Conservation (phyloP, 768 basidiomycete genomes). For the Serendipita sp. region DNA sequence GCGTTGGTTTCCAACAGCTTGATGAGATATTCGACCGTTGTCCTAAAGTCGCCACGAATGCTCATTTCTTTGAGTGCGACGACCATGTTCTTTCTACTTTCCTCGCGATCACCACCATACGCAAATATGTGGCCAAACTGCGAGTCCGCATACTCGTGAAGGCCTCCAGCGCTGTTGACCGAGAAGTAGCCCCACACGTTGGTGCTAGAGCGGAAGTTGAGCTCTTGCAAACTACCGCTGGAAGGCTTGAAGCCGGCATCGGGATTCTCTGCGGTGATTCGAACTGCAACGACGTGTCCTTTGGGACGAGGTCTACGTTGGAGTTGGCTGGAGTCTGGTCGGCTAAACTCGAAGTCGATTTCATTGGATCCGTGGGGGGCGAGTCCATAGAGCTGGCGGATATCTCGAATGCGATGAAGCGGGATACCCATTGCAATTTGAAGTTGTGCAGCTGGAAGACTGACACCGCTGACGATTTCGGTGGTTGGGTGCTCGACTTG, state of each 20-base stretch:
- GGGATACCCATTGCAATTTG: slow-evolving; percentile 98
- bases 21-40: slow-evolving; percentile 98
- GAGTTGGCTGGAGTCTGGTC: slow-evolving; percentile 70
- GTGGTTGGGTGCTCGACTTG: slow-evolving; percentile 99
- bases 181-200: slow-evolving; percentile 99
- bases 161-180: slow-evolving; percentile 83
- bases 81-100: slow-evolving; percentile 98
- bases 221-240: slow-evolving; percentile 89
- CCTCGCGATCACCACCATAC: slow-evolving; percentile 88
- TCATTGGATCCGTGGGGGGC: slow-evolving; percentile 76
- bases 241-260: slow-evolving; percentile 99
- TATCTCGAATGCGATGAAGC: slow-evolving; percentile 87
- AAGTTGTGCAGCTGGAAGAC: slow-evolving; percentile 91
- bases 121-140: slow-evolving; percentile 99
- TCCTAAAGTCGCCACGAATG: slow-evolving; percentile 97
- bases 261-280: slow-evolving; percentile 98
- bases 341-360: slow-evolving; percentile 93
- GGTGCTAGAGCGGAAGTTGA: slow-evolving; percentile 97
- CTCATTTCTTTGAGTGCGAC: slow-evolving; percentile 95
- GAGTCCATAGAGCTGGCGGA: slow-evolving; percentile 89
- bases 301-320: slow-evolving; percentile 95
- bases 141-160: slow-evolving; percentile 98
- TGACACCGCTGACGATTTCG: slow-evolving; percentile 99
- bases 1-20: slow-evolving; percentile 90
- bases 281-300: slow-evolving; percentile 96